These are phyloP conservation scores for Cunninghamia lanceolata DNA, from an alignment of 75 land plant genomes.

Conservation along the genomic window DNA sequence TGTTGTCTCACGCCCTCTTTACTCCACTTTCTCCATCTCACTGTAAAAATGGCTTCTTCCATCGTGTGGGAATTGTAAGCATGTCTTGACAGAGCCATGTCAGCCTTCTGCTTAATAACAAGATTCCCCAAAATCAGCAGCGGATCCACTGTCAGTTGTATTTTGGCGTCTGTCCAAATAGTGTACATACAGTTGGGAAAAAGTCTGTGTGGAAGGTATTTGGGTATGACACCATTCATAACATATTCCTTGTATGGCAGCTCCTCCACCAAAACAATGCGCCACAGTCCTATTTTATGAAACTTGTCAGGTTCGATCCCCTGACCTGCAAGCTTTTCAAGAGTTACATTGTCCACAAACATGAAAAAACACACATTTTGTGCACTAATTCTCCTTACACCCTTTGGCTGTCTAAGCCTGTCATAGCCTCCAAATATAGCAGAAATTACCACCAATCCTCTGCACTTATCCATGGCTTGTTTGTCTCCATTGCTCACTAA, in stretches of 20 bases:
- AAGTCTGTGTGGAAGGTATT: constrained; percentile 60
- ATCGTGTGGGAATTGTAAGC: constrained; percentile 49
- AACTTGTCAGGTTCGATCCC: constrained; percentile 16
- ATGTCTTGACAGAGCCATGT: constrained; percentile 63
- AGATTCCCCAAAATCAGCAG: constrained; percentile 46
- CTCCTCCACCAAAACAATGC: constrained; percentile 32
- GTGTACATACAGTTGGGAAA: constrained; percentile 64
- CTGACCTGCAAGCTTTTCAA: constrained; percentile 28
- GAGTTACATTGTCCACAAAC: constrained; percentile 53
- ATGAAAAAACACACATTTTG: constrained; percentile 60
- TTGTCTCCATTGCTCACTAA: constrained; percentile 20
- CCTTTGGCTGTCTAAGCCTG: constrained; percentile 61
- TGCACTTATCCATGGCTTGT: constrained; percentile 54
- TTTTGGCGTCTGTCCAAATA: constrained; percentile 65
- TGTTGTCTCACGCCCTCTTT: constrained; percentile 42
- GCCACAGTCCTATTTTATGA: constrained; percentile 53
- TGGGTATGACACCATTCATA: constrained; percentile 67
- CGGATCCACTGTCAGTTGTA: constrained; percentile 60
- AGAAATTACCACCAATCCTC: constrained; percentile 53
- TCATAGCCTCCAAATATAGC: constrained; percentile 64
- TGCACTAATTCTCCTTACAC: constrained; percentile 36
- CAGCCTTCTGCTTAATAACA: constrained; percentile 26
- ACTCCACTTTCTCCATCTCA: constrained; percentile 67
- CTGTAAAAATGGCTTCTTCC: constrained; percentile 74
- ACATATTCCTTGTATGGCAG: constrained; percentile 44